A percentile compares a stretch with the other conserved stretches of the same genome.
Conservation (phyloP, 495 filamentous ascomycete genomes). For the Hypoxylon lenormandii region DNA sequence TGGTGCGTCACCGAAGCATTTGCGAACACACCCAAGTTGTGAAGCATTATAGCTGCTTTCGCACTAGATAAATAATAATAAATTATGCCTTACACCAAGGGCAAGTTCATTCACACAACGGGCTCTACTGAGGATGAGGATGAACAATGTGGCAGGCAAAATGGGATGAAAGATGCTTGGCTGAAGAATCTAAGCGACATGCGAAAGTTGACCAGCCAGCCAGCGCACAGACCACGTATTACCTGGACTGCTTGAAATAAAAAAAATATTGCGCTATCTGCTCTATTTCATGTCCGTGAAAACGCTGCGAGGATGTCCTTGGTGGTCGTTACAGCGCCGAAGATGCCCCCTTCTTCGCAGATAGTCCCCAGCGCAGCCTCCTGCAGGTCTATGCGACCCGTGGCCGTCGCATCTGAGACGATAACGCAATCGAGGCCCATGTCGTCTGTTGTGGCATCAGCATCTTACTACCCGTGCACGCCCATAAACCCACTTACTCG, state of each 20-base stretch:
- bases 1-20: not conserved
- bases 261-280: not conserved
- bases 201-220: too few relatives aligned
- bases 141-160: too few relatives aligned
- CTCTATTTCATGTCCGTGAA: not conserved
- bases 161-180: too few relatives aligned
- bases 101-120: too few relatives aligned
- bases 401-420: constrained; percentile 1
- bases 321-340: constrained; percentile 14
- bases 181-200: too few relatives aligned
- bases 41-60: too few relatives aligned
- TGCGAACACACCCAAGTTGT: not conserved
- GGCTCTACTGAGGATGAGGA: too few relatives aligned
- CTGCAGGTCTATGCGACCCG: constrained; percentile 2
- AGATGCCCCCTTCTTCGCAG: constrained; percentile 15
- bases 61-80: too few relatives aligned
- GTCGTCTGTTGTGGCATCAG: constrained; percentile 2
- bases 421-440: constrained; percentile 4
- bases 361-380: constrained; percentile 6
- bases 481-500: constrained; percentile 62
- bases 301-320: constrained; percentile 8
- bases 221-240: too few relatives aligned
- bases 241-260: too few relatives aligned
- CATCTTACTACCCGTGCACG: not conserved
- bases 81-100: too few relatives aligned